Percentiles rank a stretch among this genome's conserved stretches.
Conservation (phyloP, 306 rosid genomes). For the Lathyrus aphaca region DNA sequence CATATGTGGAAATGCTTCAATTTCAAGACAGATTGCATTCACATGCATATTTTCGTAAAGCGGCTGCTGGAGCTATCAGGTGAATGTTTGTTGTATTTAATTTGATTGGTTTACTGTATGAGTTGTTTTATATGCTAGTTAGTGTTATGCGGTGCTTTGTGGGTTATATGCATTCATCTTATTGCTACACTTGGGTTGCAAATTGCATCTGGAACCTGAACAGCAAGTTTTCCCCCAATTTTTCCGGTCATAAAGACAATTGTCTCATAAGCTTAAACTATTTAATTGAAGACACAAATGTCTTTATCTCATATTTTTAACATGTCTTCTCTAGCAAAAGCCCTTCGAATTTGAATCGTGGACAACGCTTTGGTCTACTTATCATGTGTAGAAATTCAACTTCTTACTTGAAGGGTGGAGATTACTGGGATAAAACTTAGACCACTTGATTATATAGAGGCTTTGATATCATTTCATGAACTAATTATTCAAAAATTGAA, state of each 20-base stretch:
- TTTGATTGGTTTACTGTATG: constrained; percentile 27
- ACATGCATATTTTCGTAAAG: constrained; percentile 87
- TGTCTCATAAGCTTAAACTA: not conserved
- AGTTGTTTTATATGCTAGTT: constrained; percentile 31
- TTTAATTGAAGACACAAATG: constrained; percentile 2
- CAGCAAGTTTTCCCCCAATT: not conserved
- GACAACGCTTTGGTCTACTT: not conserved
- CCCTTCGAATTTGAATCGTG: not conserved
- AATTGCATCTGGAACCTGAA: not conserved
- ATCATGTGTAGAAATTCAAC: not conserved
- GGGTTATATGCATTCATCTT: not conserved
- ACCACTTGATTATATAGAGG: not conserved
- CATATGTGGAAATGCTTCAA: constrained; percentile 96
- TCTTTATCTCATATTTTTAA: constrained; percentile 2
- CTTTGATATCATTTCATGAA: not conserved
- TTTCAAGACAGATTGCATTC: constrained; percentile 97
- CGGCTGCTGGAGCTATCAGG: constrained; percentile 98
- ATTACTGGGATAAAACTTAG: not conserved
- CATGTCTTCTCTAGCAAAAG: not conserved
- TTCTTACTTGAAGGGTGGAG: not conserved
- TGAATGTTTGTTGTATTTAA: constrained; percentile 35
- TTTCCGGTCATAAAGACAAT: not conserved
- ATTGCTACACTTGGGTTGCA: constrained; percentile 3
- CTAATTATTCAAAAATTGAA: not conserved
- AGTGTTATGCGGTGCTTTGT: constrained; percentile 23